These are phyloP conservation scores for Kandelia obovata DNA, from an alignment of 345 rosid species.

Conservation along the genomic window DNA sequence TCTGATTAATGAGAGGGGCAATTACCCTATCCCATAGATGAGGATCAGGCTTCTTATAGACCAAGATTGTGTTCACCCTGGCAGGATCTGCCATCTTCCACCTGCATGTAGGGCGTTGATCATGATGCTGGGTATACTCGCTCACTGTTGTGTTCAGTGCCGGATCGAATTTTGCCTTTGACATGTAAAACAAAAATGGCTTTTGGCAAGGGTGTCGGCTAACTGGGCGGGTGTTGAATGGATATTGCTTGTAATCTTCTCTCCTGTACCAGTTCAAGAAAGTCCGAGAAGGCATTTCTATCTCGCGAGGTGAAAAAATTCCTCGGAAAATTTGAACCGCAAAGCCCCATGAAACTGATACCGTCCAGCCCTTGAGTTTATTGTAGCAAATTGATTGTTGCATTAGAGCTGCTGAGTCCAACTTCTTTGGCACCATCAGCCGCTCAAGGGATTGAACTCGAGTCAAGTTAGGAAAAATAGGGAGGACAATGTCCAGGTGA, in stretches of 20 bases:
- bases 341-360: conserved; percentile 93
- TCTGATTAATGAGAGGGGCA: conserved; percentile 1
- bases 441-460: conserved; percentile 66
- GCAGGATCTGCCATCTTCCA: conserved; percentile 87
- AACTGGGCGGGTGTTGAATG: conserved; percentile 96
- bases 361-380: conserved; percentile 62
- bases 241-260: conserved; percentile 88
- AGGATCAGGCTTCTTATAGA: conserved; percentile 67
- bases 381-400: conserved; percentile 96
- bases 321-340: conserved; percentile 86
- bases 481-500: conserved; percentile 91
- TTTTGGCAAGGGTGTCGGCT: conserved; percentile 84
- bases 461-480: conserved; percentile 83
- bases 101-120: conserved; percentile 56
- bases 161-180: conserved; percentile 41
- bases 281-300: conserved; percentile 94
- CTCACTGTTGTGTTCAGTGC: conserved; percentile 53
- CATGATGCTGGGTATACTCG: conserved; percentile 49
- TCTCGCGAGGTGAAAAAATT: conserved; percentile 74
- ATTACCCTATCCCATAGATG: conserved; percentile 78
- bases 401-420: conserved; percentile 81
- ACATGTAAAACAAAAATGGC: conserved; percentile 74
- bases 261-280: conserved; percentile 91
- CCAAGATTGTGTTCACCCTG: conserved; percentile 40
- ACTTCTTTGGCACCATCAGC: conserved; percentile 55